These are phyloP conservation scores for Ogataea pini DNA, from an alignment of 805 yeast species.

Conservation along the genomic window DNA sequence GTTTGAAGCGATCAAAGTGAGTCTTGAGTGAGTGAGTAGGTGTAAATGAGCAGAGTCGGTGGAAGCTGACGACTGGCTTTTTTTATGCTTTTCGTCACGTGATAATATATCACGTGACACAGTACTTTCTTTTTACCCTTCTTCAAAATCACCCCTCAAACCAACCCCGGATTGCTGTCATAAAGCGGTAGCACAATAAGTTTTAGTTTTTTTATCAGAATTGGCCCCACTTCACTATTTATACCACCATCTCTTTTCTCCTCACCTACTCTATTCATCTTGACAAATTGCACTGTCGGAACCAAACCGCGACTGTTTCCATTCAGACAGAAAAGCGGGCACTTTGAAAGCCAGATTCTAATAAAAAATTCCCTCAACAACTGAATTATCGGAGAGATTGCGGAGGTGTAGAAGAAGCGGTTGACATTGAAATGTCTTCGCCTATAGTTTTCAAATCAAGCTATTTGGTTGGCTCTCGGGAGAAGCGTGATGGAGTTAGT, in stretches of 20 bases:
- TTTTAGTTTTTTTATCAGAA: background rate
- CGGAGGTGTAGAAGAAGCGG: conserved; percentile 4
- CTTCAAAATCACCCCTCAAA: background rate
- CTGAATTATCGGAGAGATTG: conserved; percentile 6
- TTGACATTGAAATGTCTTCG: conserved; percentile 14
- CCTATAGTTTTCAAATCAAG: conserved; percentile 17
- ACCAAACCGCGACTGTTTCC: background rate
- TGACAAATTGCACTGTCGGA: too few species aligned
- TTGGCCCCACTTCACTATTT: background rate
- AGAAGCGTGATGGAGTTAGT: background rate
- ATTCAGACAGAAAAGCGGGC: background rate
- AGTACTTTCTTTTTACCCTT: too few species aligned
- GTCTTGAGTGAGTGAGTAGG: too few species aligned
- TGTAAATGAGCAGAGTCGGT: background rate
- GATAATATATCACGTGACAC: background rate
- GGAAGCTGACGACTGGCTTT: too few species aligned
- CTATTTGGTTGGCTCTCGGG: conserved; percentile 4
- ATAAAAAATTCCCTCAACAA: background rate
- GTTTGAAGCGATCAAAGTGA: too few species aligned
- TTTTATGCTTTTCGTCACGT: too few species aligned
- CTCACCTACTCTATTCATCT: too few species aligned
- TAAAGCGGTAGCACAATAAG: conserved; percentile 4
- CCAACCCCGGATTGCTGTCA: conserved; percentile 9
- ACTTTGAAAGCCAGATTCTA: background rate
- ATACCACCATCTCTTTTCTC: too few species aligned